Evolutionary conservation across 768 basidiomycete species (phyloP).

Genomic region (Lactarius deliciosus): DNA sequence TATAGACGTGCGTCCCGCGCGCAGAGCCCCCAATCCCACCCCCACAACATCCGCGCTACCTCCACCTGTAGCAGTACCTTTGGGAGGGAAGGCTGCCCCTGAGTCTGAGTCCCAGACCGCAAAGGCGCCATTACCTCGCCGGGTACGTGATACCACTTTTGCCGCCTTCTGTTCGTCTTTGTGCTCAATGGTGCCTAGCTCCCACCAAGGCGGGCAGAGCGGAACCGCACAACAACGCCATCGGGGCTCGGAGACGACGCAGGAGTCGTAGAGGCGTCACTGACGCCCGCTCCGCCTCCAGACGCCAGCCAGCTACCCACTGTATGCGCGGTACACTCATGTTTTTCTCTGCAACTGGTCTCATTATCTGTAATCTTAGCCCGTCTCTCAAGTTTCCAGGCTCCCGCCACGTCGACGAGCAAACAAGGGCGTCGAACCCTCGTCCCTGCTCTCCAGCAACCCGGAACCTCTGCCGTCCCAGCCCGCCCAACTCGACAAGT

Average conservation of each 20-base stretch:
- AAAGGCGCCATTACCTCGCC: constrained; percentile 1
- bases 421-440: constrained; percentile 3
- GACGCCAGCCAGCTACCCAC: constrained; percentile 21
- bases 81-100: not conserved
- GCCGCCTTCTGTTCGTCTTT: too few relatives aligned
- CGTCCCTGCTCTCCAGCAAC: constrained; percentile 2
- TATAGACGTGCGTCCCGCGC: not conserved
- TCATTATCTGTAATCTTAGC: constrained; percentile 9
- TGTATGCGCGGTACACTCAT: constrained; percentile 1
- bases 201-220: constrained; percentile 20
- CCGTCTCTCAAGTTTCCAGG: constrained; percentile 21
- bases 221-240: not conserved
- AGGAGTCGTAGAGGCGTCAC: not conserved
- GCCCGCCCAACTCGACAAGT: constrained; percentile 26
- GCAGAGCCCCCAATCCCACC: not conserved
- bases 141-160: not conserved
- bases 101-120: constrained; percentile 1
- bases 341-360: not conserved
- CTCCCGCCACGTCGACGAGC: constrained; percentile 25
- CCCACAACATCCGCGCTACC: constrained; percentile 4
- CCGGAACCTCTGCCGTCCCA: constrained; percentile 1
- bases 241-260: not conserved
- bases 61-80: not conserved
- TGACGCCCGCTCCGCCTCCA: not conserved
- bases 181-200: constrained; percentile 18